Evolutionary conservation across 805 yeast species (phyloP).

Genomic region (Pichia rugopelliculosa): DNA sequence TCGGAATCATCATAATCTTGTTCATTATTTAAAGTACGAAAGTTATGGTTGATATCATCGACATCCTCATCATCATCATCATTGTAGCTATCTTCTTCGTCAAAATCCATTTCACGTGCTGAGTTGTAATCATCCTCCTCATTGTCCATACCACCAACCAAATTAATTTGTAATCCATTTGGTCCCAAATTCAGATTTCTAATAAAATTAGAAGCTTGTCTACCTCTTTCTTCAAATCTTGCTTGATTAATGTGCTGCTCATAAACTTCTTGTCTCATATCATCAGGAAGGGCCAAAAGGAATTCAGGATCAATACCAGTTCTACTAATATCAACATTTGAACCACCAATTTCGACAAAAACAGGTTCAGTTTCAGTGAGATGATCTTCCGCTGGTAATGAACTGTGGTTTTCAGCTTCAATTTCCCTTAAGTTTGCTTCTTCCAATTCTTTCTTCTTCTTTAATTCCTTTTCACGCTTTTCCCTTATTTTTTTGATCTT

Average conservation of each 20-base stretch:
- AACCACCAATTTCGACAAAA: constrained; percentile 65
- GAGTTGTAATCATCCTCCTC: constrained; percentile 9
- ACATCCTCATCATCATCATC: constrained; percentile 16
- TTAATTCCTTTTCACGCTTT: constrained; percentile 8
- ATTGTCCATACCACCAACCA: constrained; percentile 23
- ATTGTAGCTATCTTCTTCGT: constrained; percentile 17
- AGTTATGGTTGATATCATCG: constrained; percentile 5
- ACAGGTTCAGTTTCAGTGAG: constrained; percentile 39
- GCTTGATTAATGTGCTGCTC: constrained; percentile 77
- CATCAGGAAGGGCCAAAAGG: constrained; percentile 83
- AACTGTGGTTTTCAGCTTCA: constrained; percentile 24
- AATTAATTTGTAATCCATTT: constrained; percentile 9
- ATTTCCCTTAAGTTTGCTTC: constrained; percentile 22
- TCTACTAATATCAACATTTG: constrained; percentile 77
- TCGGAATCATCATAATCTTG: constrained; percentile 9
- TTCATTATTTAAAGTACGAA: constrained; percentile 3
- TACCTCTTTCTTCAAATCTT: constrained; percentile 42
- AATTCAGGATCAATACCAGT: constrained; percentile 91
- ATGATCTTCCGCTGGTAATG: constrained; percentile 13
- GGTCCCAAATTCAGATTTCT: constrained; percentile 5
- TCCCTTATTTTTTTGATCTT: constrained; percentile 21
- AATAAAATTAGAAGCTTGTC: constrained; percentile 3
- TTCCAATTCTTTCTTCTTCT: constrained; percentile 31
- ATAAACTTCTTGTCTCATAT: constrained; percentile 86
- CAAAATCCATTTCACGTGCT: constrained; percentile 20